Percentiles rank a stretch among this genome's conserved stretches.
Conservation (phyloP, 345 rosid genomes). For the Psidium guajava region DNA sequence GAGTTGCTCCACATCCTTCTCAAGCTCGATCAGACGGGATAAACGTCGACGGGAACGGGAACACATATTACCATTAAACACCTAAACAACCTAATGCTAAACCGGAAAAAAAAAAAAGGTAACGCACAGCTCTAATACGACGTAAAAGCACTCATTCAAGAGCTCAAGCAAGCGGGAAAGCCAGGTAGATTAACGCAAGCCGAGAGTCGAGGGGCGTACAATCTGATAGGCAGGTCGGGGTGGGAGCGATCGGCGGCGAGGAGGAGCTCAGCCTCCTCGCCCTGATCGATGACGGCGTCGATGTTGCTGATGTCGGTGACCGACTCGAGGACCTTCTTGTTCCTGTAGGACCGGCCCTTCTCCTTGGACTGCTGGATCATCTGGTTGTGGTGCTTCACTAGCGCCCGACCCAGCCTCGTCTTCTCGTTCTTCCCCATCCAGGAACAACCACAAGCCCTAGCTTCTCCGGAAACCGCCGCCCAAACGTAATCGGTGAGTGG, state of each 20-base stretch:
- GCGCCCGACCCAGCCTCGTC: constrained; percentile 60
- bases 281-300: constrained; percentile 72
- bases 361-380: constrained; percentile 76
- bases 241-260: constrained; percentile 23
- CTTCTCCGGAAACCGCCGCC: background rate
- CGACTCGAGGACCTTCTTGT: constrained; percentile 73
- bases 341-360: constrained; percentile 47
- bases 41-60: background rate
- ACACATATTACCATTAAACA: background rate
- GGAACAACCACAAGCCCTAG: background rate
- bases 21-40: background rate
- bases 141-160: background rate
- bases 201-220: constrained; percentile 20
- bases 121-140: background rate
- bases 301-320: constrained; percentile 68
- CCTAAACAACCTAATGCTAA: background rate
- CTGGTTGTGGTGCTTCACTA: constrained; percentile 88
- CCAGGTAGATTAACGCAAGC: background rate
- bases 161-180: background rate
- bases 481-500: background rate
- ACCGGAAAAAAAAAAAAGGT: background rate
- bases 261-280: constrained; percentile 53
- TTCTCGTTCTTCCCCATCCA: constrained; percentile 80
- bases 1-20: background rate
- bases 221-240: constrained; percentile 40